These are phyloP conservation scores for Cercospora brassicicola DNA, from an alignment of 2,329 filamentous ascomycete species.

Conservation along the genomic window DNA sequence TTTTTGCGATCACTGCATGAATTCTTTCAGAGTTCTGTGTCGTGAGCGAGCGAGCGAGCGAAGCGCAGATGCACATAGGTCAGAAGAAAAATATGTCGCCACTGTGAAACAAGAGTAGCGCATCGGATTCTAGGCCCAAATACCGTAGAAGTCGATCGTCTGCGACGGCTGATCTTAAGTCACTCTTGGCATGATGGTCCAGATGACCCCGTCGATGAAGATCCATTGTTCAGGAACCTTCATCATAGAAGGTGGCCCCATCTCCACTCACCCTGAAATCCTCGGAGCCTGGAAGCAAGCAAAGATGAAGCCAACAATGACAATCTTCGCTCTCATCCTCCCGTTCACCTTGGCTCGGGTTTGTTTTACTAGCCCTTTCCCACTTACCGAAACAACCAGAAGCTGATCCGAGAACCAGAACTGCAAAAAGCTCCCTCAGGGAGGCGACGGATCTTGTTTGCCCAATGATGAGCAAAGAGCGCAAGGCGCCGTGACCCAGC, in stretches of 20 bases:
- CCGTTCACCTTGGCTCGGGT: too few species aligned
- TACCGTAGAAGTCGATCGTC: background rate
- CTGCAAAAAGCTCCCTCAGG: background rate
- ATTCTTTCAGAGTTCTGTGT: too few species aligned
- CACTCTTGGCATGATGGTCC: background rate
- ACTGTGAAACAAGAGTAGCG: background rate
- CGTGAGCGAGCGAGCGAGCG: too few species aligned
- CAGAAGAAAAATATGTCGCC: background rate
- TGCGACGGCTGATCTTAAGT: background rate
- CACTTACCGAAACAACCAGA: too few species aligned
- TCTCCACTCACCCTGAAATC: too few species aligned
- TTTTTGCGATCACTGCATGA: too few species aligned
- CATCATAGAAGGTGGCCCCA: too few species aligned
- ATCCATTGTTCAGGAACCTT: too few species aligned
- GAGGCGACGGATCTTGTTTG: background rate
- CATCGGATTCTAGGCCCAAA: background rate
- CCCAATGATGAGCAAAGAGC: background rate
- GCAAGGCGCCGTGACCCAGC: background rate
- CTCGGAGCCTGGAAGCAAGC: too few species aligned
- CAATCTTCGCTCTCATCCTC: too few species aligned
- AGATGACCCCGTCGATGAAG: background rate
- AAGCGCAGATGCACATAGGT: background rate
- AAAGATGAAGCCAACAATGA: too few species aligned
- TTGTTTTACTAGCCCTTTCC: too few species aligned
- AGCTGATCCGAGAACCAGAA: background rate